Evolutionary conservation across 1,284 basidiomycete species (phyloP), one percentile per base, ranked within the genome.

Genomic region (Boletus semigastroideus): DNA sequence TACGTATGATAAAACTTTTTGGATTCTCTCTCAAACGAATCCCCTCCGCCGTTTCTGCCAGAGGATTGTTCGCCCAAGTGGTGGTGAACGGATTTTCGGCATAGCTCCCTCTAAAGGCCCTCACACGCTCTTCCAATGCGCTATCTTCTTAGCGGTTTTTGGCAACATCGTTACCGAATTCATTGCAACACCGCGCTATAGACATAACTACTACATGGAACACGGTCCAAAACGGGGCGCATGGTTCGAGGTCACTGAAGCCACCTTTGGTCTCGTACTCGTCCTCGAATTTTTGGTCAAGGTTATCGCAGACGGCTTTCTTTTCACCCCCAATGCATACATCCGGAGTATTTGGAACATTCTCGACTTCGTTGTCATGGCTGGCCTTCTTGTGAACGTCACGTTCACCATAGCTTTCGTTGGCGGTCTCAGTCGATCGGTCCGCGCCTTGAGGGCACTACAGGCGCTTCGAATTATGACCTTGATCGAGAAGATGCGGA

Each of bases 241-340:
- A 1, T 99, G 96, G 96, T 98, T 94, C 69, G 88, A 92, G 60
- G 74, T 95, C 42, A 81, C 87, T 2, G 95, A 98, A 67, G 75
- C 82, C 0, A 75, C 81, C 0, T 88, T 98, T 46, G 89, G 88
- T 1, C 73, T 87, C 46, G 74, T 87, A 8, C 87, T 98, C 37
- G 71, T 97, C 46, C 57, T 88, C 49, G 96, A 99, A 67, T 94
- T 96, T 59, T 55, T 90, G 56, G 85, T 98, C 82, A 95, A 98
- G 73, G 75, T 97, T 63, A 76, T 94, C 43, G 96, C 96, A 0
- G 96, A 99, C 63, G 96, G 96, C 0, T 89, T 95, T 66, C 63
- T 88, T 16, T 95, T 97, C 72, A 89, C 94, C 0, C 96, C 96
- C 0, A 98, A 98, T 63, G 94, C 94, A 0, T 98, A 98, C 65